A percentile compares a stretch with the other conserved stretches of the same genome.
Conservation (phyloP, 495 filamentous ascomycete species). For the Xanthoparmelia taractica region DNA sequence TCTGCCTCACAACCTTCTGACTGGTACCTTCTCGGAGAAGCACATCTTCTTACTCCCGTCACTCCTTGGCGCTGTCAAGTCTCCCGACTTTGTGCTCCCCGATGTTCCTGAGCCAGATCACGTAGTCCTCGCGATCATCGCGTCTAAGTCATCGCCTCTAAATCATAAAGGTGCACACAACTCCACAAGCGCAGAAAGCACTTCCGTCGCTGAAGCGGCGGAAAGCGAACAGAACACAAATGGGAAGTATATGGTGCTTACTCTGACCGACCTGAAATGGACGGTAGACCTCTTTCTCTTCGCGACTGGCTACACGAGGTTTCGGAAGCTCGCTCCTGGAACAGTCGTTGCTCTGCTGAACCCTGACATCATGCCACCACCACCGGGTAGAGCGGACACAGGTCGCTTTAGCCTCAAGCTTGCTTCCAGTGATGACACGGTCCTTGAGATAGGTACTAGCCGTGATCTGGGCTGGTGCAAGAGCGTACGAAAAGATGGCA, state of each 20-base stretch:
- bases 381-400: constrained; percentile 59
- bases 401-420: constrained; percentile 78
- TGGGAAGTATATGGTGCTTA: constrained; percentile 85
- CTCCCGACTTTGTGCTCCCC: constrained; percentile 76
- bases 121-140: constrained; percentile 79
- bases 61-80: constrained; percentile 70
- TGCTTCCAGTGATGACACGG: constrained; percentile 72
- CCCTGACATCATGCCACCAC: constrained; percentile 81
- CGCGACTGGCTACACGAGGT: constrained; percentile 78
- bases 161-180: constrained; percentile 51
- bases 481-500: constrained; percentile 72
- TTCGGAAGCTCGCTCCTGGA: constrained; percentile 81
- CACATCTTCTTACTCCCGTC: constrained; percentile 72
- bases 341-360: constrained; percentile 92
- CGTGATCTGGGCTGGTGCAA: constrained; percentile 89
- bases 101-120: constrained; percentile 80
- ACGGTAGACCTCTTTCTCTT: constrained; percentile 90
- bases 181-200: constrained; percentile 34
- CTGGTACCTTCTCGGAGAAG: constrained; percentile 62
- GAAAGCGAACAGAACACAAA: constrained; percentile 49
- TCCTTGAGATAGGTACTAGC: constrained; percentile 81
- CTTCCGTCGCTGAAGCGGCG: constrained; percentile 36
- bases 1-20: constrained; percentile 71
- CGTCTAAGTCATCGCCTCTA: constrained; percentile 74
- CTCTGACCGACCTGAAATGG: constrained; percentile 81